Evolutionary conservation across 2,329 filamentous ascomycete genomes (phyloP), one percentile per base, ranked within the genome.

Genomic region (Cadophora malorum): DNA sequence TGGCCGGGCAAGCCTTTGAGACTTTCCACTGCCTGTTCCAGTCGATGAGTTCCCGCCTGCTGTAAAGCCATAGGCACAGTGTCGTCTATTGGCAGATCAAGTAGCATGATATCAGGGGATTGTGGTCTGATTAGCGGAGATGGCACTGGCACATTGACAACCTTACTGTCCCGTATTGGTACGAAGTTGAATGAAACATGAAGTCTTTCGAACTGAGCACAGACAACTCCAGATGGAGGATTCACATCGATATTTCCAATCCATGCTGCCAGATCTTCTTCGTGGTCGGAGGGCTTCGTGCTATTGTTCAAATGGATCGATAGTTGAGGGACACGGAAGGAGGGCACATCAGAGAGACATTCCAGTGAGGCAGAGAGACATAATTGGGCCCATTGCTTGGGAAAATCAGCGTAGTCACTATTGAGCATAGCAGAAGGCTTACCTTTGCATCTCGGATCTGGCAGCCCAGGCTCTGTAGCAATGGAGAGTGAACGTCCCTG

Each of bases 371-470:
- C 52, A 16, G 69, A 74, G 10, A 78, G 56, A 12, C 58, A 56
- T 1, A 65, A 45, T 16, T 50, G 25, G 3, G 28, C 16, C 66
- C 66, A 68, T 28, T 64, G 60, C 75, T 77, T 62, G 7, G 3
- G 16, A 50, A 12, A 14, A 23, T 65, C 14, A 66, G 64, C 21
- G 63, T 25, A 64, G 10, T 14, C 7, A 10, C 1, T 3, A 53
- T 28, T 23, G 35, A 35, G 28, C 14, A 9, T 5, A 9, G 38
- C 35, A 19, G 9, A 23, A 35, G 23, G 64, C 63, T 59, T 69
- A 76, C 75, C 60, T 73, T 63, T 38, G 67, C 69, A 67, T 73
- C 69, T 56, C 67, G 68, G 47, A 76, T 41, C 12, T 47, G 68
- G 45, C 66, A 49, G 6, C 69, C 70, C 10, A 76, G 59, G 41